Conservation (phyloP, 768 basidiomycete species). For the Amyloporia xantha region DNA sequence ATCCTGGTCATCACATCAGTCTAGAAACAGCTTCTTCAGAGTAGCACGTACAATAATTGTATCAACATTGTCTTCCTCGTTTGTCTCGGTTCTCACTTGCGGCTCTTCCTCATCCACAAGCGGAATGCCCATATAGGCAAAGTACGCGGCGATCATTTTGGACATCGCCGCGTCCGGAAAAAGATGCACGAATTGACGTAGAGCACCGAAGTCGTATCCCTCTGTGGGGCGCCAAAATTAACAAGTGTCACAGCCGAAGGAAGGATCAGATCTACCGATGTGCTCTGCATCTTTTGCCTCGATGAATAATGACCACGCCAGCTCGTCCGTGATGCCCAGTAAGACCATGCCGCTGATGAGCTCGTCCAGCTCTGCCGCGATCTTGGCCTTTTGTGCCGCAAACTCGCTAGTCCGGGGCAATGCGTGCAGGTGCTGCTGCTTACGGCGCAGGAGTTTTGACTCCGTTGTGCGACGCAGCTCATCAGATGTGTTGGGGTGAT, state of each 20-base stretch:
- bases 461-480: conserved; percentile 75
- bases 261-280: conserved; percentile 53
- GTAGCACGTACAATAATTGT: conserved; percentile 49
- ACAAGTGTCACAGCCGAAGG: too few relatives aligned
- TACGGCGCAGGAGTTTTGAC: conserved; percentile 62
- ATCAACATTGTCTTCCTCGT: conserved; percentile 40
- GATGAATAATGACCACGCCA: conserved; percentile 75
- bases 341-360: conserved; percentile 72
- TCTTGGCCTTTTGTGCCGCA: conserved; percentile 34
- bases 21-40: not conserved
- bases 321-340: conserved; percentile 67
- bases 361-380: conserved; percentile 61
- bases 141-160: conserved; percentile 58
- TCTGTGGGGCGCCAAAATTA: conserved; percentile 31
- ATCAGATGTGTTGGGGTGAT: conserved; percentile 74
- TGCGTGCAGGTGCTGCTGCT: conserved; percentile 53
- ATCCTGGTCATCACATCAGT: conserved; percentile 36
- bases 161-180: conserved; percentile 60
- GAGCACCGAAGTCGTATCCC: conserved; percentile 48
- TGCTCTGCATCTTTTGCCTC: conserved; percentile 66
- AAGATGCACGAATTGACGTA: conserved; percentile 55
- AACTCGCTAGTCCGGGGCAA: too few relatives aligned
- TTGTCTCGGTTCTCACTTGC: conserved; percentile 14
- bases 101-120: conserved; percentile 38
- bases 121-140: conserved; percentile 48